Evolutionary conservation across 2,329 filamentous ascomycete genomes (phyloP).

Genomic region (Aureobasidium uvarum): DNA sequence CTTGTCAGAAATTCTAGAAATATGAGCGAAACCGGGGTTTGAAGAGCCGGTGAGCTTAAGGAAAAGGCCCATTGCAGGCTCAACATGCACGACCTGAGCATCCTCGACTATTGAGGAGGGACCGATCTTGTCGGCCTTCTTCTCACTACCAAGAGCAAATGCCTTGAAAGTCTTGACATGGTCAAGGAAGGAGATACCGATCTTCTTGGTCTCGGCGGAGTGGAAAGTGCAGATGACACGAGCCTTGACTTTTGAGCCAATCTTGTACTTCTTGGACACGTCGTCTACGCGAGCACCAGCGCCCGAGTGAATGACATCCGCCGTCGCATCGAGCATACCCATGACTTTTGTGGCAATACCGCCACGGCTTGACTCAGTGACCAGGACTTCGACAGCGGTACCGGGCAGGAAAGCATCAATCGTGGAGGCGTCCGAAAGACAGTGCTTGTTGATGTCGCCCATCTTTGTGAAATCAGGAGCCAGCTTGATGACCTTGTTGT

Average conservation of each 20-base stretch:
- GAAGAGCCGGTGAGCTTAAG: constrained; percentile 66
- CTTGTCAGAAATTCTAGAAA: constrained; percentile 85
- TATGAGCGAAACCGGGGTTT: constrained; percentile 85
- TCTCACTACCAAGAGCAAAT: constrained; percentile 50
- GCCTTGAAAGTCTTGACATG: constrained; percentile 62
- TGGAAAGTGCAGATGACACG: constrained; percentile 88
- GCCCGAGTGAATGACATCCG: constrained; percentile 86
- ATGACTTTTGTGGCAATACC: constrained; percentile 90
- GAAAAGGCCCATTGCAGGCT: constrained; percentile 77
- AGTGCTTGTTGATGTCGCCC: constrained; percentile 64
- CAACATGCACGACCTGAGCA: constrained; percentile 76
- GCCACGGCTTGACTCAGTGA: constrained; percentile 69
- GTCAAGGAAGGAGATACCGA: constrained; percentile 85
- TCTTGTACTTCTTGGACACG: constrained; percentile 73
- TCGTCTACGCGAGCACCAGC: constrained; percentile 64
- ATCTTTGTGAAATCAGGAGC: constrained; percentile 66
- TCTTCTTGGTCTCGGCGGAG: constrained; percentile 71
- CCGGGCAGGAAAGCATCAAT: constrained; percentile 90
- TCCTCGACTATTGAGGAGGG: constrained; percentile 74
- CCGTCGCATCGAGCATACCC: constrained; percentile 85
- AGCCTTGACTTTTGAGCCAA: constrained; percentile 79
- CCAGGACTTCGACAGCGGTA: constrained; percentile 79
- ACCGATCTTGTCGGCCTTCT: constrained; percentile 50
- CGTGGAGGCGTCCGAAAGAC: constrained; percentile 73
- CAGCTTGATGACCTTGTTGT: constrained; percentile 82